Percentiles rank a stretch among this genome's conserved stretches.
These are phyloP conservation scores for Thermomyces lanuginosus DNA, from an alignment of 2,329 filamentous ascomycete genomes.

Conservation along the genomic window DNA sequence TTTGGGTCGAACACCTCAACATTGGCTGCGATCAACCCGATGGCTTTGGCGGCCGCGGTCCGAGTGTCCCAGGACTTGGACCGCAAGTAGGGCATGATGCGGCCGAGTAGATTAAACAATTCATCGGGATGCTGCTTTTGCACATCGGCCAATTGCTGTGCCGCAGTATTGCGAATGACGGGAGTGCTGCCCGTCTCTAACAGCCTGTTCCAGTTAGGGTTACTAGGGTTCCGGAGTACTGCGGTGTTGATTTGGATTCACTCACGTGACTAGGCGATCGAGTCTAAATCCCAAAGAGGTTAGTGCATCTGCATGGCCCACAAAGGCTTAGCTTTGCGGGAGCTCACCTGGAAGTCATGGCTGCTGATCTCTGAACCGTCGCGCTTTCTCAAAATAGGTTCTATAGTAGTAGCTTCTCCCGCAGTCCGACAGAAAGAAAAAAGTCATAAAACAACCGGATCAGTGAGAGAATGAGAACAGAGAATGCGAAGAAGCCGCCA, in stretches of 20 bases:
- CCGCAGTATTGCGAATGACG: constrained; percentile 90
- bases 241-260: constrained; percentile 14
- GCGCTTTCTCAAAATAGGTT: no score
- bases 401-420: no score
- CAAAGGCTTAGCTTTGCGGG: constrained; percentile 1
- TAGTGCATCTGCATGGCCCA: constrained; percentile 12
- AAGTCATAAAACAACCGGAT: no score
- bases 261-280: constrained; percentile 75
- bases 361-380: constrained; percentile 11
- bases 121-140: constrained; percentile 97
- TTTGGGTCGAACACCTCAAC: constrained; percentile 82
- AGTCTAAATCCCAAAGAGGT: constrained; percentile 40
- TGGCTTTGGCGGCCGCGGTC: constrained; percentile 79
- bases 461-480: no score
- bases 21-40: constrained; percentile 86
- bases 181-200: constrained; percentile 94
- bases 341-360: constrained; percentile 29
- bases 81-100: constrained; percentile 86
- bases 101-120: constrained; percentile 81
- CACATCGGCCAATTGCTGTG: constrained; percentile 90
- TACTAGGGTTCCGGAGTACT: constrained; percentile 6
- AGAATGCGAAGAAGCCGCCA: no score
- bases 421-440: no score
- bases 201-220: constrained; percentile 41
- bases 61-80: constrained; percentile 97